phyloP scores from a whole-genome alignment of 2,329 filamentous ascomycete species.

The Trichoderma polysporum region DNA sequence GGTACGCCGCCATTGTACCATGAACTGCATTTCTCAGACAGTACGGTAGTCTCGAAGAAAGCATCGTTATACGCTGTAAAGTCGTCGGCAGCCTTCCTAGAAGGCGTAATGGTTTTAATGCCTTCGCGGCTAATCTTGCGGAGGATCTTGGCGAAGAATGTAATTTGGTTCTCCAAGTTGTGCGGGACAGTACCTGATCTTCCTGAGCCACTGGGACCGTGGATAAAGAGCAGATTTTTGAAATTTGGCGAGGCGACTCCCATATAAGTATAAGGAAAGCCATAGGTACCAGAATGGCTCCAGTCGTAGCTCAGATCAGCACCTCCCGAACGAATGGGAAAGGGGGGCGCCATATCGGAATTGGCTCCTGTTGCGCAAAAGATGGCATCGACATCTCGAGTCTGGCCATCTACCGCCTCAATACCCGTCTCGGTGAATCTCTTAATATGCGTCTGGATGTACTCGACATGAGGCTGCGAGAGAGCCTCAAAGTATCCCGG shows the following conservation, averaged over 20 bases:
- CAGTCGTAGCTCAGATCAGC: constrained; percentile 56
- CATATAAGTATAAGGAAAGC: constrained; percentile 67
- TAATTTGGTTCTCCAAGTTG: constrained; percentile 63
- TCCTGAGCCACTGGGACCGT: constrained; percentile 59
- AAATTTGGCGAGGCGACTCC: constrained; percentile 63
- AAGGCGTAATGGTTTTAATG: constrained; percentile 61
- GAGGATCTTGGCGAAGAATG: constrained; percentile 65
- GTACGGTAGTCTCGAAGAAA: constrained; percentile 55
- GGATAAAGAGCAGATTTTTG: constrained; percentile 65
- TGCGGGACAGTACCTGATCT: constrained; percentile 67
- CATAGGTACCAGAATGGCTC: constrained; percentile 54
- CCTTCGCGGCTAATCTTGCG: constrained; percentile 66
- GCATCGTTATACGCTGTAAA: constrained; percentile 59
- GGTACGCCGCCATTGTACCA: constrained; percentile 70
- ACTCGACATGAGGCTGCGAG: constrained; percentile 60
- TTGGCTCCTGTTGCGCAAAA: constrained; percentile 70
- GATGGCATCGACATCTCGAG: constrained; percentile 60
- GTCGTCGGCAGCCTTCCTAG: constrained; percentile 60
- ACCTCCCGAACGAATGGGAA: constrained; percentile 57
- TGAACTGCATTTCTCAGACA: constrained; percentile 63
- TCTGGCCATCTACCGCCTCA: constrained; percentile 55
- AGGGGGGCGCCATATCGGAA: constrained; percentile 57
- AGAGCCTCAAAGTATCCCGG: constrained; percentile 68
- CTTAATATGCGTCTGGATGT: constrained; percentile 56
- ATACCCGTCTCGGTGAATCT: constrained; percentile 61